phyloP scores from a whole-genome alignment of 768 basidiomycete species.

The Russula earlei region DNA sequence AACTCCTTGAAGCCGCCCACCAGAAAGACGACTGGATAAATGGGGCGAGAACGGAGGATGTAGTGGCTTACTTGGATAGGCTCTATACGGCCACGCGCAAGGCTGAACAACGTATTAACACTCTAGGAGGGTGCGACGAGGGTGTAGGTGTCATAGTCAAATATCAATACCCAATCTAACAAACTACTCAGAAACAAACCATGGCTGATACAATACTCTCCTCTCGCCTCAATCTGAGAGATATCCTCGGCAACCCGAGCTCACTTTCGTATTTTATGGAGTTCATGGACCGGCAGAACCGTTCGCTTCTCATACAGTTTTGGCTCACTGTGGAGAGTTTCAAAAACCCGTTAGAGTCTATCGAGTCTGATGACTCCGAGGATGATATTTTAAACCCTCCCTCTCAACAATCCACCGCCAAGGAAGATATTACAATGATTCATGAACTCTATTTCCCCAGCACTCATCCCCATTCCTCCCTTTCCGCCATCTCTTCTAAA shows the following conservation, averaged over 20 bases:
- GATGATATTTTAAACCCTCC: conserved; percentile 53
- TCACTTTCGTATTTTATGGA: conserved; percentile 97
- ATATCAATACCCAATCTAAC: background rate
- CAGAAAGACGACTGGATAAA: conserved; percentile 86
- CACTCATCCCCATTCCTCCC: conserved; percentile 44
- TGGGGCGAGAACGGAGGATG: conserved; percentile 74
- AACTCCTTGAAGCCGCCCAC: conserved; percentile 49
- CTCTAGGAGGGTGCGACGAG: conserved; percentile 64
- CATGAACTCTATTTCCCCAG: conserved; percentile 78
- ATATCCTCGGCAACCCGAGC: conserved; percentile 79
- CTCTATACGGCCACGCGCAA: conserved; percentile 83
- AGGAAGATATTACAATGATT: conserved; percentile 85
- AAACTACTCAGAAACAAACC: conserved; percentile 30
- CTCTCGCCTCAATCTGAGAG: conserved; percentile 53
- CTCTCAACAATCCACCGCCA: conserved; percentile 46
- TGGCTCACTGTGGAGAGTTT: conserved; percentile 97
- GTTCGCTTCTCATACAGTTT: conserved; percentile 85
- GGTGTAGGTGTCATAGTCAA: conserved; percentile 34
- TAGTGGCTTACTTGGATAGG: conserved; percentile 79
- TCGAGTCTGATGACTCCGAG: conserved; percentile 48
- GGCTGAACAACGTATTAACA: conserved; percentile 76
- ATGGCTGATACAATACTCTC: conserved; percentile 32
- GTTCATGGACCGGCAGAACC: conserved; percentile 87
- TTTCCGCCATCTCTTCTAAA: conserved; percentile 58
- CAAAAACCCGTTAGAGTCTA: conserved; percentile 88